phyloP scores from a whole-genome alignment of 1,139 yeast genomes.

The Hyphopichia wangnamkhiaoensis region DNA sequence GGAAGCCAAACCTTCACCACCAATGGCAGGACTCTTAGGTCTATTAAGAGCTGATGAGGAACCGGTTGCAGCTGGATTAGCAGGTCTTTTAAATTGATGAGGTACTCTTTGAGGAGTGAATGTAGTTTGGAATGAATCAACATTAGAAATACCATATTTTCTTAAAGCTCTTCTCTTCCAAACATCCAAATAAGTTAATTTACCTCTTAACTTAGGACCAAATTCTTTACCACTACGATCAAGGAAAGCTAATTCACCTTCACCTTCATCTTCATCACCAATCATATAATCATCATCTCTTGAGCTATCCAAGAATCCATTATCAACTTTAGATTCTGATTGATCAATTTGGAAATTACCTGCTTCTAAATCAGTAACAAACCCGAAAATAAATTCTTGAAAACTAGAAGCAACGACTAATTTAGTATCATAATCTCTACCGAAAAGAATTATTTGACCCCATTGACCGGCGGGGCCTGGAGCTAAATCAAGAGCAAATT shows the following conservation, averaged over 20 bases:
- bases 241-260: constrained; percentile 41
- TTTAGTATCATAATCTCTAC: constrained; percentile 65
- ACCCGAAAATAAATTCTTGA: constrained; percentile 53
- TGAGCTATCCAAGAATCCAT: constrained; percentile 32
- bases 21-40: constrained; percentile 12
- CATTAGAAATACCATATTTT: constrained; percentile 38
- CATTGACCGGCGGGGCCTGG: constrained; percentile 62
- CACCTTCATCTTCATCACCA: constrained; percentile 51
- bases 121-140: constrained; percentile 39
- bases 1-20: no score
- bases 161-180: constrained; percentile 52
- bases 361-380: constrained; percentile 52
- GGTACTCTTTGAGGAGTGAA: constrained; percentile 36
- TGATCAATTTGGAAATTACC: constrained; percentile 57
- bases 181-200: constrained; percentile 51
- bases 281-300: constrained; percentile 48
- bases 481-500: constrained; percentile 60
- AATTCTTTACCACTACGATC: constrained; percentile 39
- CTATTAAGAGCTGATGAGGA: constrained; percentile 5
- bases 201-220: constrained; percentile 34
- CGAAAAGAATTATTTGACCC: constrained; percentile 66
- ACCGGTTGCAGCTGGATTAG: constrained; percentile 7
- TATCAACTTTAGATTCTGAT: constrained; percentile 30
- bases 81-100: constrained; percentile 12
- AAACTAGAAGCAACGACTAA: constrained; percentile 58